A percentile compares a stretch with the other conserved stretches of the same genome.
Conservation (phyloP, 1,284 basidiomycete species). For the Schizopora paradoxa region DNA sequence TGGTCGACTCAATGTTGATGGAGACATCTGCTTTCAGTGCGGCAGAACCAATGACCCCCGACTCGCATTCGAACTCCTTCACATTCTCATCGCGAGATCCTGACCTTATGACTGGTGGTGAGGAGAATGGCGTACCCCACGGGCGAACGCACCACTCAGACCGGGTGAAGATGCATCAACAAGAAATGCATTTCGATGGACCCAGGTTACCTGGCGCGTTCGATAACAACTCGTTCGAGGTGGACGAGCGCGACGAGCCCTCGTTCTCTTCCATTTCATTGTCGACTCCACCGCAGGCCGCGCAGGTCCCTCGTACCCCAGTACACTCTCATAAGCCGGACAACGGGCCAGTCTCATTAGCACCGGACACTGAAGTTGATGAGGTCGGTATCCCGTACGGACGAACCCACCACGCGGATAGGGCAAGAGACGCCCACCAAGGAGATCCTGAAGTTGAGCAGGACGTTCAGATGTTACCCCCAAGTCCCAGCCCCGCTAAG, state of each 20-base stretch:
- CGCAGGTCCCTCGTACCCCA: not conserved
- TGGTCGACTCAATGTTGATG: conserved; percentile 57
- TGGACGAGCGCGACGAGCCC: conserved; percentile 1
- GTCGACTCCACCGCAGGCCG: conserved; percentile 4
- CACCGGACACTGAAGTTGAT: conserved; percentile 12
- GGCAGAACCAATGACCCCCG: conserved; percentile 16
- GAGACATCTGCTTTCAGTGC: conserved; percentile 21
- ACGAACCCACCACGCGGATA: conserved; percentile 31
- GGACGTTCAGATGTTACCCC: conserved; percentile 49
- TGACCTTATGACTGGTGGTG: conserved; percentile 49
- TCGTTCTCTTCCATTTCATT: conserved; percentile 7
- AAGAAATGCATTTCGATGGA: not conserved
- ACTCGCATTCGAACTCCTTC: conserved; percentile 20
- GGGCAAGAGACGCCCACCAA: conserved; percentile 25
- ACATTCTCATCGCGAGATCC: conserved; percentile 28
- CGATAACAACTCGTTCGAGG: not conserved
- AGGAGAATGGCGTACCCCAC: conserved; percentile 61
- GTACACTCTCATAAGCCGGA: too few species aligned
- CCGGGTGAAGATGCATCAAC: conserved; percentile 16
- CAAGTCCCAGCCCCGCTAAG: conserved; percentile 57
- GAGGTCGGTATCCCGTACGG: conserved; percentile 16
- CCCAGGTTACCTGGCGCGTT: conserved; percentile 6
- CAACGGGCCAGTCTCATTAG: too few species aligned
- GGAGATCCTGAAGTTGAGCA: conserved; percentile 36
- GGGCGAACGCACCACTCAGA: conserved; percentile 60